phyloP scores from a whole-genome alignment of 345 rosid genomes.

The Hypericum androsaemum region DNA sequence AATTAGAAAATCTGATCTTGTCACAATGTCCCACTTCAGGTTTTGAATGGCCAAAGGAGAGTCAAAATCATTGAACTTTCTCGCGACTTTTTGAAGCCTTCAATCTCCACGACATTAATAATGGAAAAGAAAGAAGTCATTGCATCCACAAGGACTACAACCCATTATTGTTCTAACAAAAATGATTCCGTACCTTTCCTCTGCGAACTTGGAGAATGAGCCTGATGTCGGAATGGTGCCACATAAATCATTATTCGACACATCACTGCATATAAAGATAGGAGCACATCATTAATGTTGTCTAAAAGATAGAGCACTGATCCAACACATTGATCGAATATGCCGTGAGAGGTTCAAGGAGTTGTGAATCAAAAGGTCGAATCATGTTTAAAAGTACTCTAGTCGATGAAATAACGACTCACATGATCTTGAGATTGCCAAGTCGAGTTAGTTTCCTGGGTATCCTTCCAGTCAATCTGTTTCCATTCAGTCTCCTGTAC shows the following conservation, averaged over 20 bases:
- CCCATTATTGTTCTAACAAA: too few species aligned
- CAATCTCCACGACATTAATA: too few species aligned
- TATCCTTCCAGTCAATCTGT: slow-evolving; percentile 53
- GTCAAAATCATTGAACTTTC: too few species aligned
- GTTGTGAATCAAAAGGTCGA: not conserved
- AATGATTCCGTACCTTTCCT: slow-evolving; percentile 37
- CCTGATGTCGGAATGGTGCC: slow-evolving; percentile 65
- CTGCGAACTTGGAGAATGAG: slow-evolving; percentile 50
- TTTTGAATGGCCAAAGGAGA: too few species aligned
- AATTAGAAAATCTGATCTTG: too few species aligned
- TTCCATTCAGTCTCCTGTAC: slow-evolving; percentile 54
- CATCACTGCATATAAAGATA: slow-evolving; percentile 31
- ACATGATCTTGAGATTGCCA: slow-evolving; percentile 55
- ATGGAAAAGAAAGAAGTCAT: too few species aligned
- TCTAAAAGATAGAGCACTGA: not conserved
- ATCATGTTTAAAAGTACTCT: too few species aligned
- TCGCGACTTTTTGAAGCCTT: too few species aligned
- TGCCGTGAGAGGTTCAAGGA: not conserved
- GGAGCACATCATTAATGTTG: not conserved
- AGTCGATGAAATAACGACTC: slow-evolving; percentile 8
- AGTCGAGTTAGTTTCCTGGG: slow-evolving; percentile 57
- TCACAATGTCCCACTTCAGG: too few species aligned
- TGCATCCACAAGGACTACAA: too few species aligned
- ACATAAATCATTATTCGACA: slow-evolving; percentile 55
- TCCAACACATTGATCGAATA: not conserved